Conservation (phyloP, 2,329 filamentous ascomycete genomes). For the Celoporthe dispersa region DNA sequence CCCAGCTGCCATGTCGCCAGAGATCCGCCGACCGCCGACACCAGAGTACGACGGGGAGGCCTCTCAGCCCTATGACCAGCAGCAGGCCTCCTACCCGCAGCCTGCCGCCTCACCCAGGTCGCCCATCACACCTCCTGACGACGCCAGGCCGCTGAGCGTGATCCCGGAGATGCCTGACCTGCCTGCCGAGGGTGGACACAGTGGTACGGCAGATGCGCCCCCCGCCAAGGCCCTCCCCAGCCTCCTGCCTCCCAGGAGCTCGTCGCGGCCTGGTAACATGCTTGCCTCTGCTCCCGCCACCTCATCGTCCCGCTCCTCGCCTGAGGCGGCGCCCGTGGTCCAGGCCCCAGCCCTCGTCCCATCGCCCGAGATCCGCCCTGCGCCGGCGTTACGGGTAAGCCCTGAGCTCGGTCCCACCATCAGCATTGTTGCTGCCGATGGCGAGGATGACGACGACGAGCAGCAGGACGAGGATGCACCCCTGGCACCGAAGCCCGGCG, state of each 20-base stretch:
- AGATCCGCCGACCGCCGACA: conserved; percentile 48
- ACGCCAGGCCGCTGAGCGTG: conserved; percentile 25
- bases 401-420: conserved; percentile 13
- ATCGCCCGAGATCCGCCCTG: conserved; percentile 6
- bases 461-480: conserved; percentile 25
- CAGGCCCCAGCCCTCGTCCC: conserved; percentile 4
- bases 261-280: conserved; percentile 8
- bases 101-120: conserved; percentile 48
- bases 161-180: conserved; percentile 22
- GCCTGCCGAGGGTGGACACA: conserved; percentile 16
- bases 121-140: conserved; percentile 44
- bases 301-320: background rate
- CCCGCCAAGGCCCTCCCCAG: conserved; percentile 17
- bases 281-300: background rate
- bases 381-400: background rate
- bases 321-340: background rate
- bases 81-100: conserved; percentile 36
- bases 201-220: conserved; percentile 5
- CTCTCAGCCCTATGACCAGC: background rate
- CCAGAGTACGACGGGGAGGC: conserved; percentile 51
- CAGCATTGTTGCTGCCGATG: conserved; percentile 14
- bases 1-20: conserved; percentile 21
- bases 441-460: conserved; percentile 14
- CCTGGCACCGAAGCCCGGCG: conserved; percentile 33
- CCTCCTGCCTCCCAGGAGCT: conserved; percentile 9